Percentiles rank a stretch among this genome's conserved stretches.
phyloP scores from a whole-genome alignment of 2,329 filamentous ascomycete genomes.

The Diaporthe citrichinensis region DNA sequence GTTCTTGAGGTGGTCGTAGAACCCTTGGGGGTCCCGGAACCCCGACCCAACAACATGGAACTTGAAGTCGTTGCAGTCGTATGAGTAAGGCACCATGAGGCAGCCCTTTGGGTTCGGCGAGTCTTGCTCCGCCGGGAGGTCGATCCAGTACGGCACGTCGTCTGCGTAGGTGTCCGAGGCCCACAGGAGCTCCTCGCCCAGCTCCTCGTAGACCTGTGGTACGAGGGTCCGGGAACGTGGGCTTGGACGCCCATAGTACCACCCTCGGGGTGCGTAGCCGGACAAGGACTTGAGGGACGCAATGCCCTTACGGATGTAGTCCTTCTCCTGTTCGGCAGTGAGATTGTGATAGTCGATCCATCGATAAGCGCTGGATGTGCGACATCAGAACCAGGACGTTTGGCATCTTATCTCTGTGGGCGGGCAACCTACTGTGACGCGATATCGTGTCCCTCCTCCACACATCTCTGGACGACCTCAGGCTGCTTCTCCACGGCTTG shows the following conservation, averaged over 20 bases:
- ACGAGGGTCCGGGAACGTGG: slow-evolving; percentile 62
- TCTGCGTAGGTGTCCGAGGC: slow-evolving; percentile 66
- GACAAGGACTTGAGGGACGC: slow-evolving; percentile 57
- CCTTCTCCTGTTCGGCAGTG: slow-evolving; percentile 60
- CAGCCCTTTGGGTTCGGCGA: slow-evolving; percentile 59
- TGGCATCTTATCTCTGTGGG: not conserved
- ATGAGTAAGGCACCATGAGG: slow-evolving; percentile 67
- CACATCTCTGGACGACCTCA: slow-evolving; percentile 60
- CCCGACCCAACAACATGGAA: slow-evolving; percentile 56
- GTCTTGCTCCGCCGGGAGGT: slow-evolving; percentile 63
- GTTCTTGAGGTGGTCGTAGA: slow-evolving; percentile 62
- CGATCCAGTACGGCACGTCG: slow-evolving; percentile 69
- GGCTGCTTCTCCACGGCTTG: slow-evolving; percentile 63
- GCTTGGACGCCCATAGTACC: slow-evolving; percentile 63
- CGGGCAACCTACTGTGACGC: slow-evolving; percentile 54
- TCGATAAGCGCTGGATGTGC: slow-evolving; percentile 54
- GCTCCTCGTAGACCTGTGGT: slow-evolving; percentile 64
- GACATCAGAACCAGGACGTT: not conserved
- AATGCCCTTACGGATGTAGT: slow-evolving; percentile 61
- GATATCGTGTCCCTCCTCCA: slow-evolving; percentile 65
- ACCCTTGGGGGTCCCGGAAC: slow-evolving; percentile 60
- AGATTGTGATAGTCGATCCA: slow-evolving; percentile 67
- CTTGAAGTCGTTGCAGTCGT: slow-evolving; percentile 69
- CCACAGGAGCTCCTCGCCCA: slow-evolving; percentile 65
- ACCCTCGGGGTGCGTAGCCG: slow-evolving; percentile 62